These are phyloP conservation scores for Funneliformis geosporum DNA, from an alignment of 192 early-diverging fungal genomes.

Conservation along the genomic window DNA sequence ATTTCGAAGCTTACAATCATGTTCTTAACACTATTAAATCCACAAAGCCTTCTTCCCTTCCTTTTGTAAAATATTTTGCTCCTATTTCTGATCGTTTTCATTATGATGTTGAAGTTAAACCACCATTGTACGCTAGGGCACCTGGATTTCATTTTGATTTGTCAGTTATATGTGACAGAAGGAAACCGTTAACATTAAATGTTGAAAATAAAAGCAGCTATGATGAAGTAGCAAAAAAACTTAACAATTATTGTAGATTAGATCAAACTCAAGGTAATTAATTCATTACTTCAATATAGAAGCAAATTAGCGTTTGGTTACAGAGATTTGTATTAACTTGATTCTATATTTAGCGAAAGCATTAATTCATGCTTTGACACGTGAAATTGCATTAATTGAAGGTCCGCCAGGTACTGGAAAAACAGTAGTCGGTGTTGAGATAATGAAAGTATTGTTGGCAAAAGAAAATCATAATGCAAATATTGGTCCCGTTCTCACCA, in stretches of 20 bases:
- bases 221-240: neutral
- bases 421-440: slow-evolving; percentile 53
- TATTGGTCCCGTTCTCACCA: slow-evolving; percentile 49
- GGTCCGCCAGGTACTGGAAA: slow-evolving; percentile 59
- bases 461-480: slow-evolving; percentile 33
- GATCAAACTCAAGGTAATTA: slow-evolving; percentile 6
- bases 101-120: neutral
- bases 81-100: neutral
- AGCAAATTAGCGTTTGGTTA: too few species aligned
- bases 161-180: neutral
- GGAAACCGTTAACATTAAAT: neutral
- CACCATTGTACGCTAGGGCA: neutral
- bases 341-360: slow-evolving; percentile 33
- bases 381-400: slow-evolving; percentile 58
- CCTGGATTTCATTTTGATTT: slow-evolving; percentile 22
- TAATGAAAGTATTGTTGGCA: slow-evolving; percentile 44
- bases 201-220: neutral
- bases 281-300: too few species aligned
- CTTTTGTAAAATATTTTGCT: slow-evolving; percentile 46
- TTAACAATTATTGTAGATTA: neutral
- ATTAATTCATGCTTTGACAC: slow-evolving; percentile 48
- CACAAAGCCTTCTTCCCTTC: slow-evolving; percentile 37
- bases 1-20: slow-evolving; percentile 40
- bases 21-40: slow-evolving; percentile 42
- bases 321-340: neutral